Evolutionary conservation across 192 early-diverging fungal genomes (phyloP), one percentile per base, ranked within the genome.

Genomic region (Spizellomyces sp.): DNA sequence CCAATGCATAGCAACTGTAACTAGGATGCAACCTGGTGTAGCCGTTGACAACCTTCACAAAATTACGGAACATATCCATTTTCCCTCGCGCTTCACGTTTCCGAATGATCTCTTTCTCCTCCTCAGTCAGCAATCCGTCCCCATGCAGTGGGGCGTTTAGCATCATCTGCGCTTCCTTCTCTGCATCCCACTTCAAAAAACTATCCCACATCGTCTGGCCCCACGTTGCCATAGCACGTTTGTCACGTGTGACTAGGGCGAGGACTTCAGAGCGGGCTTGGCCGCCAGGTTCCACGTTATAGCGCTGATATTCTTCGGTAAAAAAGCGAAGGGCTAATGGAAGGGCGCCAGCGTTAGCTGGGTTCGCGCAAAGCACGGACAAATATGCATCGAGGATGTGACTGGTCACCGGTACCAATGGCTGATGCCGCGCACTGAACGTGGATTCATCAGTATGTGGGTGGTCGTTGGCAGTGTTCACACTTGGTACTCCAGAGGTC

Each of bases 131-230:
- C 54, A 17, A 10, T 14, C 42, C 71, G 14, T 36, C 21, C 62
- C 57, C 58, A 71, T 66, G 15, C 41, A 14, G 27, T 12, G 8
- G 60, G 7, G 21, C 60, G 8, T 17, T 47, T 21, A 14, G n/a
- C 27, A 55, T 57, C 70, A 77, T 73, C 22, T 58, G 41, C 1
- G 44, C n/a, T 59, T 82, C 81, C 0, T 44, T 59, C 15, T 56
- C 36, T 3, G 48, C 21, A 48, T 83, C 81, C 73, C 74, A 83
- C 12, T 66, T 62, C 14, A 73, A 48, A 8, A 75, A 70, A 10
- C 55, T 47, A 4, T 79, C 46, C 81, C 81, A 83, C 7, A 68
- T 14, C 44, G 62, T 17, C 22, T 50, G 6, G 15, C 75, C 73
- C 0, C 69, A 52, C 27, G 12, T 27, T 19, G 5, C n/a, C 75